A percentile compares a stretch with the other conserved stretches of the same genome.
These are phyloP conservation scores for Coniosporium tulheliwenetii DNA, from an alignment of 2,329 filamentous ascomycete genomes.

Conservation along the genomic window DNA sequence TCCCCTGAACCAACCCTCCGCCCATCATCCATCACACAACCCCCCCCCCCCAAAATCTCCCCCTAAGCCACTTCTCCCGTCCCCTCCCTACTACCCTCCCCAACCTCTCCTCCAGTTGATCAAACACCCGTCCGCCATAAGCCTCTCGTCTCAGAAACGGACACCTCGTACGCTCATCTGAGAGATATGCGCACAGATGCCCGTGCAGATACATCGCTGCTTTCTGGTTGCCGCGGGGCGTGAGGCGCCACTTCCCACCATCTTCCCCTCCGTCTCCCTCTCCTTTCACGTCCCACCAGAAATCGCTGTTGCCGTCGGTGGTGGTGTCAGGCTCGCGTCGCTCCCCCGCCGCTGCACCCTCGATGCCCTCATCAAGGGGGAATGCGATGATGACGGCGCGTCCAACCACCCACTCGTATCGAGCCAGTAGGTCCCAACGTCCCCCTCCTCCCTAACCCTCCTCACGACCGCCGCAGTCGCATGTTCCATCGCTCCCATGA, in stretches of 20 bases:
- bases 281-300: too few species aligned
- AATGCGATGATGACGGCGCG: neutral
- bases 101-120: constrained; percentile 1
- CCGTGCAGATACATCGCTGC: neutral
- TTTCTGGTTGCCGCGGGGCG: neutral
- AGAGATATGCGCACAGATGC: neutral
- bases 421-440: constrained; percentile 20
- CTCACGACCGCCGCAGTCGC: constrained; percentile 17
- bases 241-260: neutral
- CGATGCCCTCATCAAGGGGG: neutral
- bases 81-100: constrained; percentile 1
- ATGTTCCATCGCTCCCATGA: constrained; percentile 16
- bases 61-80: constrained; percentile 3
- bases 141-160: constrained; percentile 16
- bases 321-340: too few species aligned
- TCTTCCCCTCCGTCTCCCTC: too few species aligned
- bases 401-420: constrained; percentile 25
- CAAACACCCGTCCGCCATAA: constrained; percentile 3
- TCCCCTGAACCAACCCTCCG: too few species aligned
- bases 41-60: constrained; percentile 2
- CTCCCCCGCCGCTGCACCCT: neutral
- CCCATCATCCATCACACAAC: too few species aligned
- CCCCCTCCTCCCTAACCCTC: constrained; percentile 17
- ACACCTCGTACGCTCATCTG: neutral
- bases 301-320: too few species aligned